Percentiles rank a stretch among this genome's conserved stretches.
These are phyloP conservation scores for Oenanthe sinensis DNA, from an alignment of 129 eudicot genomes.

Conservation along the genomic window DNA sequence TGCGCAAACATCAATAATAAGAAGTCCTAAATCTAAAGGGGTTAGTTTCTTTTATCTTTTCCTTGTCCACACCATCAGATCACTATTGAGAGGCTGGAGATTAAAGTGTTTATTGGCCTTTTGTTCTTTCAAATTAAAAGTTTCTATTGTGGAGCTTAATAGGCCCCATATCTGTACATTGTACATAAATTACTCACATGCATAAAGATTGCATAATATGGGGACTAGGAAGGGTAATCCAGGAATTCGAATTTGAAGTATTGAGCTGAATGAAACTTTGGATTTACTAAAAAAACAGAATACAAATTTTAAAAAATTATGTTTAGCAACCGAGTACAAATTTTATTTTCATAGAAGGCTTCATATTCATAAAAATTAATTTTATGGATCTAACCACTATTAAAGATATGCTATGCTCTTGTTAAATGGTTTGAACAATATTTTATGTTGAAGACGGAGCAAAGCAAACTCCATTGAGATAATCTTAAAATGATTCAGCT, in stretches of 20 bases:
- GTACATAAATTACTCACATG: neutral
- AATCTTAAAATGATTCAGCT: neutral
- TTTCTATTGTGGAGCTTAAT: neutral
- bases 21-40: neutral
- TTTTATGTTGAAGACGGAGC: neutral
- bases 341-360: too few relatives aligned
- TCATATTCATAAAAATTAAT: neutral
- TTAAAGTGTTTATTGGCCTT: neutral
- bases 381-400: neutral
- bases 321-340: neutral
- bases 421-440: neutral
- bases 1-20: neutral
- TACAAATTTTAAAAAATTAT: neutral
- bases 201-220: neutral
- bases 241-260: neutral
- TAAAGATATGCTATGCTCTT: neutral
- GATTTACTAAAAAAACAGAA: neutral
- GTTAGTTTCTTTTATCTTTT: neutral
- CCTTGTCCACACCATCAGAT: neutral
- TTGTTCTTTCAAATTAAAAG: neutral
- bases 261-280: neutral
- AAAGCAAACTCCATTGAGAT: neutral
- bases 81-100: neutral
- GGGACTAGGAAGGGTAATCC: neutral
- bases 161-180: neutral